Percentiles rank a stretch among this genome's conserved stretches.
Evolutionary conservation across 2,329 filamentous ascomycete species (phyloP).

Genomic region (Fusarium nelsonii): DNA sequence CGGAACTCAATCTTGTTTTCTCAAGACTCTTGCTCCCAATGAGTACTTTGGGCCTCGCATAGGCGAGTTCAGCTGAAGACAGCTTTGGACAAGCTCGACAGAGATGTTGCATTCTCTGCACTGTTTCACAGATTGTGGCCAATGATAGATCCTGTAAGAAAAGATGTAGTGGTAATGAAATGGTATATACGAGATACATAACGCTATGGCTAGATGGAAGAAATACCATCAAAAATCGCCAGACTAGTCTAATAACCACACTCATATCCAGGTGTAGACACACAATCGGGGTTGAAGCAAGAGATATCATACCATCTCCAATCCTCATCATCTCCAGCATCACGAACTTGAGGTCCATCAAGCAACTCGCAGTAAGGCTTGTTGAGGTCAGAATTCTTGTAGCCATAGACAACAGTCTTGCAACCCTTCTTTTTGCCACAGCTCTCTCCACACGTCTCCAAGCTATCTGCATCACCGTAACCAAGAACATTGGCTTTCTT

Average conservation of each 20-base stretch:
- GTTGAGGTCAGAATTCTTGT: conserved; percentile 26
- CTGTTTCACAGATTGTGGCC: not conserved
- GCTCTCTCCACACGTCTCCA: conserved; percentile 35
- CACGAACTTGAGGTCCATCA: conserved; percentile 14
- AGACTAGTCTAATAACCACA: conserved; percentile 24
- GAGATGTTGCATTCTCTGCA: not conserved
- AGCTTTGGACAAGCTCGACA: not conserved
- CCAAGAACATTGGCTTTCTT: conserved; percentile 29
- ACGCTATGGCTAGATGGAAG: conserved; percentile 3
- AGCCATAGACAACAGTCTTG: conserved; percentile 29
- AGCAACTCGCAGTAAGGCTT: conserved; percentile 34
- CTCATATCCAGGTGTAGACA: conserved; percentile 15
- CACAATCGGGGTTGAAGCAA: conserved; percentile 37
- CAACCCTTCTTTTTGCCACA: conserved; percentile 23
- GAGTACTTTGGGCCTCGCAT: conserved; percentile 51
- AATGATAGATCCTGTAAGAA: not conserved
- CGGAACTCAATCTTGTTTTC: conserved; percentile 39
- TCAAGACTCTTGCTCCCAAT: conserved; percentile 42
- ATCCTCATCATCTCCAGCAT: conserved; percentile 21
- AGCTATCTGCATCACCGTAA: conserved; percentile 25
- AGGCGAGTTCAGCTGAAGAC: conserved; percentile 33
- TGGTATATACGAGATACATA: conserved; percentile 22
- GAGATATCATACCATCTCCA: conserved; percentile 35
- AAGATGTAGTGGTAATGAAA: not conserved
- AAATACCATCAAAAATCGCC: not conserved